These are phyloP conservation scores for Nemania sp. DNA, from an alignment of 2,329 filamentous ascomycete species.

Conservation along the genomic window DNA sequence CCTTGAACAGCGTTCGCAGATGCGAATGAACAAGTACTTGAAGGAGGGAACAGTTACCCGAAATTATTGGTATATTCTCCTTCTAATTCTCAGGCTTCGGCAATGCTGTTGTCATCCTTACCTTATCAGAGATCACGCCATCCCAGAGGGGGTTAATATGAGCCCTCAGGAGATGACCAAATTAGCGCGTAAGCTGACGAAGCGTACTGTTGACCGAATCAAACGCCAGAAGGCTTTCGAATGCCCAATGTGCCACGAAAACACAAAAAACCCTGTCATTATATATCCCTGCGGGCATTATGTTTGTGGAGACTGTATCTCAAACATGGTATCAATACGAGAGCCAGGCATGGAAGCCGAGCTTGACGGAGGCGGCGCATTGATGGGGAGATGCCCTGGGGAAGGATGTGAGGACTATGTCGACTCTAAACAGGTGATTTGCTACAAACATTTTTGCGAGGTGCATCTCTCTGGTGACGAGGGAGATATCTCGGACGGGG, in stretches of 20 bases:
- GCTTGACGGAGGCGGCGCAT: constrained; percentile 19
- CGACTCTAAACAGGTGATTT: constrained; percentile 43
- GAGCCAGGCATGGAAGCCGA: constrained; percentile 27
- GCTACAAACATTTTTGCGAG: constrained; percentile 43
- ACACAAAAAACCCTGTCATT: constrained; percentile 44
- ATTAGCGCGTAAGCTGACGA: constrained; percentile 42
- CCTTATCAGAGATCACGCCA: constrained; percentile 63
- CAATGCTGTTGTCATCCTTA: constrained; percentile 86
- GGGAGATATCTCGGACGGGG: constrained; percentile 23
- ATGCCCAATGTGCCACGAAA: constrained; percentile 45
- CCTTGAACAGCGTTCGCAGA: constrained; percentile 55
- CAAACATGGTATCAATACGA: constrained; percentile 38
- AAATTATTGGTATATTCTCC: constrained; percentile 83
- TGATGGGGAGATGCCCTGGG: constrained; percentile 34
- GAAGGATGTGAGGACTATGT: constrained; percentile 36
- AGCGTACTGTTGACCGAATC: constrained; percentile 38
- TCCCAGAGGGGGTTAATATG: constrained; percentile 48
- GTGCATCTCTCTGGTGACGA: constrained; percentile 36
- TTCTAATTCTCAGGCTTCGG: constrained; percentile 82
- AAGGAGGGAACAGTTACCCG: constrained; percentile 63
- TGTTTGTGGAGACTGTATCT: constrained; percentile 48
- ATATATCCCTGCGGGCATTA: constrained; percentile 50
- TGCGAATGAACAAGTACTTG: constrained; percentile 47
- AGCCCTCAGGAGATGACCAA: constrained; percentile 47
- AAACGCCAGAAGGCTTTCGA: constrained; percentile 38